Base-by-base conservation (phyloP, 1,284 basidiomycete species). In the Apiotrichum siamense region DNA sequence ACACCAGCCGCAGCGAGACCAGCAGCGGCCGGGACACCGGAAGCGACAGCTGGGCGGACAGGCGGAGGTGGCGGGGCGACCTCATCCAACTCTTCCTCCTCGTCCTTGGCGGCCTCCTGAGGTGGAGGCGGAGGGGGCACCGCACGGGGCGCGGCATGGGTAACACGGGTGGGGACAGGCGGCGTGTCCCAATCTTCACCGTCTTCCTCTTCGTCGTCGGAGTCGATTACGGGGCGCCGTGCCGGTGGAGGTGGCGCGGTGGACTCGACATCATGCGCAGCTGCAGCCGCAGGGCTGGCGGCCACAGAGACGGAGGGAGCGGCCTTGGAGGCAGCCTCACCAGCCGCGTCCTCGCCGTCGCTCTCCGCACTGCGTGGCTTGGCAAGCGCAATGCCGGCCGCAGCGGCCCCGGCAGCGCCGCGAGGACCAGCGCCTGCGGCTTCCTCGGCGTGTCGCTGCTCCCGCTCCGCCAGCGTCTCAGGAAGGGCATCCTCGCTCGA, bases 301-400 rank as follows among this genome's bases (percentile, higher is more conserved):
- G 27, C 18, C 31, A 20, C 44, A 23, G 21, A 7, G 45, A 3
- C 36, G 44, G 35, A n/a, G 24, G 35, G 15, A 20, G 35, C 15
- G 5, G 18, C 9, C 18, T 17, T 17, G 15, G 40, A 11, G 40
- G 33, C 24, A 32, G 47, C 18, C 32, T 24, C n/a, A n/a, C n/a
- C n/a, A n/a, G n/a, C n/a, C n/a, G n/a, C n/a, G 26, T 65, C 62
- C 31, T 61, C 62, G 6, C 55, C 40, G 31, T 62, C 60, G 9
- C 54, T 47, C 11, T 49, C 29, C 2, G 47, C 46, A 23, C 57
- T 54, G 21, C 9, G 43, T 18, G n/a, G n/a, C n/a, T n/a, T n/a
- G n/a, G n/a, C n/a, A 25, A 37, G n/a, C 2, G 48, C 52, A 17
- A 54, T 47, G 3, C 45, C 50, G 13, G 43, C 44, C 18, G 54